phyloP scores from a whole-genome alignment of 1,284 basidiomycete genomes.

The Takashimella tepidaria region DNA sequence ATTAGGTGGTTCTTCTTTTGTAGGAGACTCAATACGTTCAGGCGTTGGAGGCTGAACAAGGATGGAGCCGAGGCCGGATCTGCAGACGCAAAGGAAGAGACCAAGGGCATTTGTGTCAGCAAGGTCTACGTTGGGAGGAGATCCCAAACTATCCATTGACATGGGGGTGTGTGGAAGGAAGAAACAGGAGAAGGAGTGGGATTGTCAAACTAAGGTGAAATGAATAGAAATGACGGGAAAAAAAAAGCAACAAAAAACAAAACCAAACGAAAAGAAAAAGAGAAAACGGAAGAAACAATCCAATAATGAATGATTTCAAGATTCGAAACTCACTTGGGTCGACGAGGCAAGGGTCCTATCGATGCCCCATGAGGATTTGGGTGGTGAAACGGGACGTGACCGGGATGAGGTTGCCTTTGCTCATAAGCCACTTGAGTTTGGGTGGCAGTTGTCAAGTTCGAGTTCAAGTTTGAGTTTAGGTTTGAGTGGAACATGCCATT shows the following conservation, averaged over 20 bases:
- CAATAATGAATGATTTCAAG: too few species aligned
- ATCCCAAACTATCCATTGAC: too few species aligned
- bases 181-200: not conserved
- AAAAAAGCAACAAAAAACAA: not conserved
- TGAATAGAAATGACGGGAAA: not conserved
- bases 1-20: slow-evolving; percentile 5
- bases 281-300: not conserved
- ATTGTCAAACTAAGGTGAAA: too few species aligned
- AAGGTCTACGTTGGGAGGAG: not conserved
- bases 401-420: not conserved
- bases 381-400: not conserved
- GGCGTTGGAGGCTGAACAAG: slow-evolving; percentile 37
- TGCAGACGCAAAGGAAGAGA: not conserved
- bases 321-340: not conserved
- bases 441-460: too few species aligned
- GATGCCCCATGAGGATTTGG: not conserved
- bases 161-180: not conserved
- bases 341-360: not conserved
- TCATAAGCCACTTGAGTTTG: too few species aligned
- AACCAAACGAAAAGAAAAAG: not conserved
- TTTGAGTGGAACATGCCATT: too few species aligned
- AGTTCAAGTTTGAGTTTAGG: too few species aligned
- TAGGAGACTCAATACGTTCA: slow-evolving; percentile 20
- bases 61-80: slow-evolving; percentile 18
- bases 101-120: not conserved